Evolutionary conservation across 768 basidiomycete species (phyloP).

Genomic region (Termitomyces sp.): DNA sequence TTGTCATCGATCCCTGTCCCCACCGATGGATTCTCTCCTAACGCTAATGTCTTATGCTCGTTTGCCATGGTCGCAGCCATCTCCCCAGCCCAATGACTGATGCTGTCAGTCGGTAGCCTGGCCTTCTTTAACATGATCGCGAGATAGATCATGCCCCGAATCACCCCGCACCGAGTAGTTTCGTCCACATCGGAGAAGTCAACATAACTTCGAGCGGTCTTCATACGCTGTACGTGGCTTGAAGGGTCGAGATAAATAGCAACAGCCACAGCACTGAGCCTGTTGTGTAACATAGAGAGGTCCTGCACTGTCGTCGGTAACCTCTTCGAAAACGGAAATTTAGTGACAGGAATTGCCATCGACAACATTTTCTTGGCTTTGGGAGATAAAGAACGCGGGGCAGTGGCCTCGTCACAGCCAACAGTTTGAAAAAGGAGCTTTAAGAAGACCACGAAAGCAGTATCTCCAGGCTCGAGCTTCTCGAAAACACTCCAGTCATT

Average conservation of each 20-base stretch:
- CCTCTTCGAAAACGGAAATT: constrained; percentile 56
- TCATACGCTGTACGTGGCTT: constrained; percentile 46
- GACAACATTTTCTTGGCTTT: constrained; percentile 66
- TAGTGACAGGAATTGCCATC: constrained; percentile 64
- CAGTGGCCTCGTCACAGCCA: constrained; percentile 20
- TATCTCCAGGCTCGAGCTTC: constrained; percentile 49
- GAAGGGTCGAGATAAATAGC: constrained; percentile 59
- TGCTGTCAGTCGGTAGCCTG: constrained; percentile 39
- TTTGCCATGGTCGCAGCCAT: constrained; percentile 49
- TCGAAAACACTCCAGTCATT: constrained; percentile 50
- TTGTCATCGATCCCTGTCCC: background rate
- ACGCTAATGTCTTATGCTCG: constrained; percentile 40
- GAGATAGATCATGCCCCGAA: constrained; percentile 72
- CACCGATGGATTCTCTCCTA: background rate
- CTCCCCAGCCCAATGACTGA: constrained; percentile 60
- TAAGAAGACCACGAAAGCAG: constrained; percentile 74
- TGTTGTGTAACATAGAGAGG: constrained; percentile 77
- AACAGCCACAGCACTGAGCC: constrained; percentile 68
- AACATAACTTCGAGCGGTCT: constrained; percentile 64
- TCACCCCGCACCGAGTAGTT: constrained; percentile 59
- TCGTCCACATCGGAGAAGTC: constrained; percentile 61
- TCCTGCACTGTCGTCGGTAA: constrained; percentile 46
- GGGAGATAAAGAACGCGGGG: constrained; percentile 27
- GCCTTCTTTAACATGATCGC: constrained; percentile 56
- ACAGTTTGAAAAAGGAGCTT: constrained; percentile 73